Evolutionary conservation across 2,329 filamentous ascomycete species (phyloP).

Genomic region (Stagonosporopsis rhizophila): DNA sequence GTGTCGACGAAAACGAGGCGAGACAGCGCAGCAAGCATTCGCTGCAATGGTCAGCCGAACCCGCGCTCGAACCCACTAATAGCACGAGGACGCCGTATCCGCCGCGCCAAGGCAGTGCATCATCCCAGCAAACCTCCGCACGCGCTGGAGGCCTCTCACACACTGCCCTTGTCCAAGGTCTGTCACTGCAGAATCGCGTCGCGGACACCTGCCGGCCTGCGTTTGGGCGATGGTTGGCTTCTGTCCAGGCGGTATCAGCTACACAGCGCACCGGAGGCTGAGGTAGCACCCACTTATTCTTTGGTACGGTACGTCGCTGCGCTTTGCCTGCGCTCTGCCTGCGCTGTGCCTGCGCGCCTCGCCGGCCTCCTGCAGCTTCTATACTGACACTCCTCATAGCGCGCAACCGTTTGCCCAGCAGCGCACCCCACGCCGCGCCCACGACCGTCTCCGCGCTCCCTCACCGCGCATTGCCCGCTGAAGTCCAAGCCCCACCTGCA

Average conservation of each 20-base stretch:
- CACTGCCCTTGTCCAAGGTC: background rate
- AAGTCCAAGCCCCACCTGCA: slow-evolving; percentile 1
- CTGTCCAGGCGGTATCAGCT: slow-evolving; percentile 31
- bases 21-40: slow-evolving; percentile 9
- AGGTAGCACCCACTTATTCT: slow-evolving; percentile 29
- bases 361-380: slow-evolving; percentile 1
- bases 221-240: slow-evolving; percentile 39
- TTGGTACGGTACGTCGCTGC: slow-evolving; percentile 11
- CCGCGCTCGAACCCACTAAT: slow-evolving; percentile 1
- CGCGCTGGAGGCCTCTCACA: background rate
- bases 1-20: slow-evolving; percentile 5
- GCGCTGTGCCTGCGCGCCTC: background rate
- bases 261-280: slow-evolving; percentile 37
- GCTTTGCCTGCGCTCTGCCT: background rate
- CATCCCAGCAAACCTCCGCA: slow-evolving; percentile 5
- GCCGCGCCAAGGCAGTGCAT: slow-evolving; percentile 7
- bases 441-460: slow-evolving; percentile 1
- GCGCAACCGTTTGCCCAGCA: slow-evolving; percentile 1
- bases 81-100: slow-evolving; percentile 17
- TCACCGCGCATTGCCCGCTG: slow-evolving; percentile 1
- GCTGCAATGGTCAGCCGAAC: slow-evolving; percentile 7
- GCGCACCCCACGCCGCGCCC: background rate
- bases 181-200: slow-evolving; percentile 7
- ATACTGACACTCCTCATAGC: slow-evolving; percentile 9
- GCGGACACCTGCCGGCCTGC: slow-evolving; percentile 14